Evolutionary conservation across 805 yeast genomes (phyloP).

Genomic region (Lipomyces spencermartinsiae): DNA sequence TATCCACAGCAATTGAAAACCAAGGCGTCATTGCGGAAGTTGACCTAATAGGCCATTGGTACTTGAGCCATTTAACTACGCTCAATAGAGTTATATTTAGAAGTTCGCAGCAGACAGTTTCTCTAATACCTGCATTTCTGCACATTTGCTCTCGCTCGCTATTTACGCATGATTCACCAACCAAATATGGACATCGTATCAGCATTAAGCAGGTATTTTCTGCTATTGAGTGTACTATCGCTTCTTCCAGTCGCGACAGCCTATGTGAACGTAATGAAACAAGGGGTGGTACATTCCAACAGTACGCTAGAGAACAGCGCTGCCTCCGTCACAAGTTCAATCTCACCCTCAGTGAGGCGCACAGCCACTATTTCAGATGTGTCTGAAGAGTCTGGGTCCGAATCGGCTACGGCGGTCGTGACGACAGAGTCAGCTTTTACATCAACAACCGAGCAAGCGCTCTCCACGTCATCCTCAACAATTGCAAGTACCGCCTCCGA

Average conservation of each 20-base stretch:
- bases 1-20: too few species aligned
- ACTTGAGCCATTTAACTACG: too few species aligned
- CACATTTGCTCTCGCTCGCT: background rate
- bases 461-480: conserved; percentile 38
- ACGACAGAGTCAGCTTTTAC: background rate
- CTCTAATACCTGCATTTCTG: background rate
- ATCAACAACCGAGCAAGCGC: background rate
- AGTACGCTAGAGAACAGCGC: background rate
- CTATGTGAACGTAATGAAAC: too few species aligned
- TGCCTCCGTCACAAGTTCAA: background rate
- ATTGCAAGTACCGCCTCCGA: conserved; percentile 39
- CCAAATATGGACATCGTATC: background rate
- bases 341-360: background rate
- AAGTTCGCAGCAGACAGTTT: background rate
- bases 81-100: background rate
- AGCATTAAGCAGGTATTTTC: background rate
- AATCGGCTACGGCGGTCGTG: background rate
- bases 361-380: background rate
- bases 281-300: background rate
- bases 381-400: background rate
- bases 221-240: background rate
- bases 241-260: background rate
- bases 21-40: background rate
- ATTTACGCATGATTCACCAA: background rate
- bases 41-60: background rate